These are phyloP conservation scores for Leishmania mexicana DNA, from an alignment of 208 protist species.

Conservation along the genomic window DNA sequence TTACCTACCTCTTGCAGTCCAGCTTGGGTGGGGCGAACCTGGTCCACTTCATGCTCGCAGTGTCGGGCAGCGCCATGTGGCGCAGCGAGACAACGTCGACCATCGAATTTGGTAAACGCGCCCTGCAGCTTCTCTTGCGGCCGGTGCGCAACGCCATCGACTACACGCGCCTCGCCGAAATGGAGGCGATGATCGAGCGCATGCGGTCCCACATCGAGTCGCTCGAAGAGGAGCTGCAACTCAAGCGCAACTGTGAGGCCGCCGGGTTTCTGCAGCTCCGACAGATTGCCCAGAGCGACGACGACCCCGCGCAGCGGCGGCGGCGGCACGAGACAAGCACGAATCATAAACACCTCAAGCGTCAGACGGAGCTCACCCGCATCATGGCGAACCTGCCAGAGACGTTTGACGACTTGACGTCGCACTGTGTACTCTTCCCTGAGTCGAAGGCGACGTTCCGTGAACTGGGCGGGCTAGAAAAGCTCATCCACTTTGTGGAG, in stretches of 20 bases:
- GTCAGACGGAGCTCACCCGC: constrained; percentile 84
- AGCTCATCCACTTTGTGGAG: constrained; percentile 84
- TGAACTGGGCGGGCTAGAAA: constrained; percentile 82
- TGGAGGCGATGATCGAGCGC: constrained; percentile 93
- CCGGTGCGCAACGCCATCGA: constrained; percentile 91
- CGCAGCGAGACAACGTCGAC: constrained; percentile 85
- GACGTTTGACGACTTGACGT: constrained; percentile 92
- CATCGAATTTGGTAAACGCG: constrained; percentile 91
- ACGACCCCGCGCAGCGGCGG: constrained; percentile 21
- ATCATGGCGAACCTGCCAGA: constrained; percentile 91
- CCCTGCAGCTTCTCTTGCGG: constrained; percentile 84
- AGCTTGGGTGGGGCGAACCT: constrained; percentile 89
- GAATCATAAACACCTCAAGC: constrained; percentile 66
- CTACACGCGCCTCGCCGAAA: constrained; percentile 91
- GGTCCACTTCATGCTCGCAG: constrained; percentile 86
- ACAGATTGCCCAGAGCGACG: constrained; percentile 63
- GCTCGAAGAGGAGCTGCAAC: constrained; percentile 78
- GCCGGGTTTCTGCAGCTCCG: constrained; percentile 84
- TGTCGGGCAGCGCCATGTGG: constrained; percentile 83
- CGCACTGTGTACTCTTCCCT: constrained; percentile 89
- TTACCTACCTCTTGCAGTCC: constrained; percentile 93
- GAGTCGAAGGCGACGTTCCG: constrained; percentile 82
- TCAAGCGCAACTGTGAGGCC: constrained; percentile 58
- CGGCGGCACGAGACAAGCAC: constrained; percentile 17
- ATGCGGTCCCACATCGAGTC: constrained; percentile 89